Base-by-base conservation (phyloP, 352 stramenopile species). In the Globisporangium ultimum region DNA sequence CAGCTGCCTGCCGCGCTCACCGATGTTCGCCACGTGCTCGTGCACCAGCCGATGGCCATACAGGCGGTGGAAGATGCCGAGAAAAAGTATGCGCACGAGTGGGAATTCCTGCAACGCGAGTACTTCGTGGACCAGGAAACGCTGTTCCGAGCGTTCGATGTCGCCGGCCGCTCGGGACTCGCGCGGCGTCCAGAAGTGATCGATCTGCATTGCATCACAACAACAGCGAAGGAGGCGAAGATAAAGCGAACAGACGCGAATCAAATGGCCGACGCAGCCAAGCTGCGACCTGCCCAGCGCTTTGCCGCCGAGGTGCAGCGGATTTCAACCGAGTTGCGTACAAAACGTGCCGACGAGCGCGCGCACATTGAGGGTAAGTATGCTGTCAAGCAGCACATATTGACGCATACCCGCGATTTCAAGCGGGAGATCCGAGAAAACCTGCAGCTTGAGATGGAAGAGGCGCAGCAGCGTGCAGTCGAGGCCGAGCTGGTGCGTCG, bases 381-480 rank as follows among this genome's bases (percentile, higher is more conserved):
- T 57, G 22, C 36, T 32, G 13, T 36, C 60, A 72, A 66, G 36
- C 36, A 48, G 20, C 15, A 45, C 20, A 56, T 76, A 18, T 50
- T 89, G 28, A 48, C 55, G 17, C 66, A 54, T 13, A 73, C 77
- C 0, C 73, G 78, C 9, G 70, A 81, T 43, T 87, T 87, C 38
- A 81, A 78, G 54, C 74, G 76, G 42, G 82, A 88, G 56, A 72
- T 90, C 41, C 74, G 74, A 9, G 76, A 75, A n/a, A 80, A 69
- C 17, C 49, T 89, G 45, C 57, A 66, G 48, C 82, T 92, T 70
- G 75, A 88, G 60, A 66, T 71, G 55, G 82, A 89, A 55, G 82
- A 92, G 38, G 70, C 58, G 8, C 70, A 61, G 42, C 83, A 92
- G 47, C 78, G 78, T 11, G 58, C 69, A 2, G 55, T 87, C 14